Evolutionary conservation across 179 eudicot species (phyloP), one percentile per base, ranked within the genome.

Genomic region (Nepenthes alata): DNA sequence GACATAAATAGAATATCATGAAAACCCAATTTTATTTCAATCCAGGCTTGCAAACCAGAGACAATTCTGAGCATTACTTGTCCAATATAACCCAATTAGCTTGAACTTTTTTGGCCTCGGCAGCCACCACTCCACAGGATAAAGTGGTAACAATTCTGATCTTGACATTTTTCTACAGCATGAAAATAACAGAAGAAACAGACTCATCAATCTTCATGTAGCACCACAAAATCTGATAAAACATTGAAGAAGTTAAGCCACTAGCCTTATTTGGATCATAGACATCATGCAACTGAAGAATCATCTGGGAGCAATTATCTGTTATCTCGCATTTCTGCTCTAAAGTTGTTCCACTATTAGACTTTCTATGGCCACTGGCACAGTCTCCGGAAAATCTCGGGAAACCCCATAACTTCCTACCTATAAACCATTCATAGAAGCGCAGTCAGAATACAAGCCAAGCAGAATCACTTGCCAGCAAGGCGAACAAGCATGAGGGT

Each of bases 381-480:
- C 99, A 94, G 53, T 94, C 99, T 54, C 97, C 95, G 11, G 94
- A 80, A 75, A 94, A 94, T 72, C 91, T 84, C 9, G 99, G 99
- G 60, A 94, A 87, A 4, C 74, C 85, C 99, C 99, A 87, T 45
- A 91, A 59, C 64, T 74, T 90, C 76, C 82, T 77, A 65, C 97
- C 97, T 89, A 73, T 53, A 66, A 72, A 60, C 4, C 11, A 11
- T 50, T 50, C 4, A 50, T 2, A 0, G 15, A 1, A 6, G 8
- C 4, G 11, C 53, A 11, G 11, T 50, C n/a, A 25, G 25, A 25
- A 25, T 25, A 25, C 25, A 25, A 0, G 25, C 25, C 25, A 25
- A 25, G 25, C 25, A 25, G 25, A 25, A 25, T 25, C 25, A 25
- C 25, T 25, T 25, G 25, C 25, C 25, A 25, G 25, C 25, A 25